phyloP scores from a whole-genome alignment of 2,329 filamentous ascomycete genomes.

The Colletotrichum tropicicola region DNA sequence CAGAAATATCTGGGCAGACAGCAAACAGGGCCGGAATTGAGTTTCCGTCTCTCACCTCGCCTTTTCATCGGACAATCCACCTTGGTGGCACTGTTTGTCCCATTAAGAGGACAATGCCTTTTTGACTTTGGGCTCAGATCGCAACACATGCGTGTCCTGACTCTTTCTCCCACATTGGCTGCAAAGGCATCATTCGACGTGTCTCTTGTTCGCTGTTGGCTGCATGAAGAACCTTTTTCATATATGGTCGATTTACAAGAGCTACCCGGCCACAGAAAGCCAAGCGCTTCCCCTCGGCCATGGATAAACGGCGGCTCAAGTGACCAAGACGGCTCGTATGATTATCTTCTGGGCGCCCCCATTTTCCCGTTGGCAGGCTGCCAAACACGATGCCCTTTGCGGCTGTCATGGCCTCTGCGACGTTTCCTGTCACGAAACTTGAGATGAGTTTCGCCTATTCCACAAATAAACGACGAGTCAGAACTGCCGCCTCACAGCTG shows the following conservation, averaged over 20 bases:
- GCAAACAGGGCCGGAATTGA: conserved; percentile 7
- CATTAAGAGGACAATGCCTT: not conserved
- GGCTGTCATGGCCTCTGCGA: conserved; percentile 2
- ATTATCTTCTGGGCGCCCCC: not conserved
- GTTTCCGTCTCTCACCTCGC: not conserved
- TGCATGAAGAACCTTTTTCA: not conserved
- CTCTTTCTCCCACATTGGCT: not conserved
- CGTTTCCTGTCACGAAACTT: conserved; percentile 26
- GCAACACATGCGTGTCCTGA: not conserved
- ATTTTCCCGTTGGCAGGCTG: not conserved
- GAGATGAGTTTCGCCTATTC: conserved; percentile 25
- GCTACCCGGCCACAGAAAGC: not conserved
- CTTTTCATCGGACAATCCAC: conserved; percentile 16
- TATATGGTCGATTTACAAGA: not conserved
- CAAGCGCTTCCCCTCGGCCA: not conserved
- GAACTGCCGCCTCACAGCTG: not conserved
- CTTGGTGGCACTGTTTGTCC: conserved; percentile 19
- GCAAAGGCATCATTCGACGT: not conserved
- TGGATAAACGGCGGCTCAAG: not conserved
- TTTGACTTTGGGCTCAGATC: not conserved
- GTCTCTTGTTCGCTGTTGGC: not conserved
- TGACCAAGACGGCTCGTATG: not conserved
- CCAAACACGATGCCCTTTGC: not conserved
- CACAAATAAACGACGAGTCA: conserved; percentile 24
- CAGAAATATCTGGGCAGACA: not conserved